phyloP scores from a whole-genome alignment of 129 eudicot species.

The Daucus carota region DNA sequence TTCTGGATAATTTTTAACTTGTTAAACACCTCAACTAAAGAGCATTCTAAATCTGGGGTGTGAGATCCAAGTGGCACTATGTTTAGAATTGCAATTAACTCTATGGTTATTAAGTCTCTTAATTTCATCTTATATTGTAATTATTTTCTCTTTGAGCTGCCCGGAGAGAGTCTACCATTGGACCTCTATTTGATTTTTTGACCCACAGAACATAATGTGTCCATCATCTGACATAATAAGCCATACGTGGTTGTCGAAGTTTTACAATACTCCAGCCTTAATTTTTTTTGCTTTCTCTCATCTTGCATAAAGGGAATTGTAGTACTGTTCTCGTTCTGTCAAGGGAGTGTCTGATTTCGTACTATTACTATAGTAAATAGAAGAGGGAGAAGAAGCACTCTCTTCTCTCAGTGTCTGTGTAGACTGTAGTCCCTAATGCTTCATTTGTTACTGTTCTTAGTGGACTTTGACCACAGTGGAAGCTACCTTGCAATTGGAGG shows the following conservation, averaged over 20 bases:
- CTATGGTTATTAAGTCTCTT: neutral
- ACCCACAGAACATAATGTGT: neutral
- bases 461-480: conserved; percentile 94
- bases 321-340: neutral
- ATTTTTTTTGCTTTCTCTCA: neutral
- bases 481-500: conserved; percentile 91
- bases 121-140: neutral
- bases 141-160: neutral
- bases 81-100: neutral
- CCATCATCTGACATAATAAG: neutral
- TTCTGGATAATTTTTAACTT: neutral
- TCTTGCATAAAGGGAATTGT: neutral
- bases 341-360: neutral
- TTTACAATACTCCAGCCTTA: neutral
- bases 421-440: neutral
- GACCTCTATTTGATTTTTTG: neutral
- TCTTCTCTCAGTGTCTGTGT: neutral
- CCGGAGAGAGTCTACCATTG: neutral
- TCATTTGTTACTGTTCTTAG: conserved; percentile 31
- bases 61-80: neutral
- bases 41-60: neutral
- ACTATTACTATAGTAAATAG: neutral
- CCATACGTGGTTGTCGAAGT: neutral
- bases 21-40: neutral
- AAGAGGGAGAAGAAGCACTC: neutral